Conservation (phyloP, 805 yeast species). For the Candida ovalis region DNA sequence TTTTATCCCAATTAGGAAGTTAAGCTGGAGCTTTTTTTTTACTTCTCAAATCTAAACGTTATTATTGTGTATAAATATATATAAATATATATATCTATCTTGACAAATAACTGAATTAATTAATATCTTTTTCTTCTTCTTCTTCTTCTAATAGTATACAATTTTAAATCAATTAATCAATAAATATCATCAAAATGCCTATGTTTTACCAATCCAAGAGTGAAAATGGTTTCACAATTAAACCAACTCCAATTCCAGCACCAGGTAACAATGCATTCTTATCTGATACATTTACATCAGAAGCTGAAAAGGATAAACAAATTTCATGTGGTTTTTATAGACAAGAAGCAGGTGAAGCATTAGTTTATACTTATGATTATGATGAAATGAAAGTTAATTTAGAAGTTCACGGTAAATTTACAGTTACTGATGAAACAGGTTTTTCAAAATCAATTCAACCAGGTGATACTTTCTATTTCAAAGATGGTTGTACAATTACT, state of each 20-base stretch:
- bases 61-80: conserved; percentile 6
- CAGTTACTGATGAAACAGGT: conserved; percentile 62
- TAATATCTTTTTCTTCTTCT: background rate
- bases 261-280: conserved; percentile 68
- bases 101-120: background rate
- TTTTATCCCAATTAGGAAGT: conserved; percentile 16
- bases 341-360: conserved; percentile 64
- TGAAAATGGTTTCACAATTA: conserved; percentile 45
- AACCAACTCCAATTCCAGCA: conserved; percentile 57
- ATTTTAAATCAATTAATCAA: background rate
- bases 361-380: conserved; percentile 62
- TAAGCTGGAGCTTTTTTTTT: background rate
- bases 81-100: background rate
- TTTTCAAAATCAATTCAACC: conserved; percentile 51
- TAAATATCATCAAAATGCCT: conserved; percentile 40
- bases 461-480: conserved; percentile 67
- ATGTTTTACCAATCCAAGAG: conserved; percentile 49
- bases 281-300: conserved; percentile 61
- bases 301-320: conserved; percentile 55
- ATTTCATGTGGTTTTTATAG: conserved; percentile 66
- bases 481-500: conserved; percentile 64
- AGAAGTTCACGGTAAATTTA: conserved; percentile 64
- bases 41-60: background rate
- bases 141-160: background rate
- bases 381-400: conserved; percentile 69